Percentiles rank a stretch among this genome's conserved stretches.
phyloP scores from a whole-genome alignment of 306 rosid genomes.

The Lotus japonicus region DNA sequence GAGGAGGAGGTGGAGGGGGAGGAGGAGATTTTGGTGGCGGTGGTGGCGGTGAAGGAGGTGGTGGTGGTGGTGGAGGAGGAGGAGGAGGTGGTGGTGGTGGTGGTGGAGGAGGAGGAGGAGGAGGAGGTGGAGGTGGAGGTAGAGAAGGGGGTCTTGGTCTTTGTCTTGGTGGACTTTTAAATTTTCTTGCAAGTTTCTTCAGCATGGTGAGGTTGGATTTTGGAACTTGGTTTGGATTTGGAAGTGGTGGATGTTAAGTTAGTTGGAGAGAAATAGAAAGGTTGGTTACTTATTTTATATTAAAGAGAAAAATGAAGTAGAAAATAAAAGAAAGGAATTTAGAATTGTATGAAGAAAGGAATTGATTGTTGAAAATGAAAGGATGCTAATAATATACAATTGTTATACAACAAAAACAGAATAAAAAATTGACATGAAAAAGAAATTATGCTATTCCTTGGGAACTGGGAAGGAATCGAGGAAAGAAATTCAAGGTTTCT shows the following conservation, averaged over 20 bases:
- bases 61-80: accelerated
- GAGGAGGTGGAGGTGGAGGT: not conserved
- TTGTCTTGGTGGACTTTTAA: not conserved
- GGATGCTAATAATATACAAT: too few species aligned
- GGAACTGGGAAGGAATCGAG: not conserved
- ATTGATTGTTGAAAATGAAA: not conserved
- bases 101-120: not conserved
- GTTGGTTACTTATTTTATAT: not conserved
- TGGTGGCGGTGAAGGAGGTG: not conserved
- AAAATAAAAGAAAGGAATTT: conserved; percentile 16
- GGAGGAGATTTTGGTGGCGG: not conserved
- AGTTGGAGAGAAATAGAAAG: conserved; percentile 6
- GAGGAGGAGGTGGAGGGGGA: not conserved
- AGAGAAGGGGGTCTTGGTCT: not conserved
- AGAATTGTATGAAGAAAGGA: conserved; percentile 20
- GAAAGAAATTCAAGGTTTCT: not conserved
- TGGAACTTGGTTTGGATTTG: not conserved
- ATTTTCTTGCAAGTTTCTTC: conserved; percentile 24
- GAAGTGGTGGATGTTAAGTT: not conserved
- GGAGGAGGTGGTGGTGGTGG: not conserved
- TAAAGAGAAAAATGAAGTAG: not conserved
- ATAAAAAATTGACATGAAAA: conserved; percentile 15
- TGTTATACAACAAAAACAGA: too few species aligned
- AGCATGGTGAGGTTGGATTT: conserved; percentile 30
- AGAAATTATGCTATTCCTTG: conserved; percentile 1